A percentile compares a stretch with the other conserved stretches of the same genome.
Conservation (phyloP, 2,329 filamentous ascomycete genomes). For the Pezicula carpinea region DNA sequence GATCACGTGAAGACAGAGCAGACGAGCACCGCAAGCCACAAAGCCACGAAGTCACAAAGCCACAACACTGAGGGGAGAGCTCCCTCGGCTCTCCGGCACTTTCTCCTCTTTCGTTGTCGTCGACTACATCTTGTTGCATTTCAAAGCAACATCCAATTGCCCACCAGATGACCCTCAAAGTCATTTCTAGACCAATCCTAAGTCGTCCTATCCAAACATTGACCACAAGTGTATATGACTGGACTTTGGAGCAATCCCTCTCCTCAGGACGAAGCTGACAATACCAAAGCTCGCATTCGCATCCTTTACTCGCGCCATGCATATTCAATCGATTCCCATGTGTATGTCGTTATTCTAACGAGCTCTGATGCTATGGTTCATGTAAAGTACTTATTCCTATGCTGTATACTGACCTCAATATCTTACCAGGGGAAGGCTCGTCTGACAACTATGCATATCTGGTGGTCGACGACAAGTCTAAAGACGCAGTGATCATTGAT, state of each 20-base stretch:
- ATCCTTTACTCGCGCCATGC: constrained; percentile 50
- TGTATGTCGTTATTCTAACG: constrained; percentile 50
- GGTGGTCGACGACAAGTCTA: constrained; percentile 71
- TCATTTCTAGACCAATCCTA: not conserved
- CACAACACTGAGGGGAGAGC: no score
- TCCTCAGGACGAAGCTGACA: not conserved
- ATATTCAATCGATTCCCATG: constrained; percentile 86
- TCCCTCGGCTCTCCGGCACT: no score
- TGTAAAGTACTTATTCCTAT: not conserved
- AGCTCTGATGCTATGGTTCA: constrained; percentile 7
- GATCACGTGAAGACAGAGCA: no score
- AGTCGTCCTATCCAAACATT: not conserved
- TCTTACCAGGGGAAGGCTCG: constrained; percentile 61
- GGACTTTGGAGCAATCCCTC: not conserved
- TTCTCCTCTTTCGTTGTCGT: no score
- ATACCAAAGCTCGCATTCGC: constrained; percentile 10
- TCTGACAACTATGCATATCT: constrained; percentile 85
- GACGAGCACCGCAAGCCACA: no score
- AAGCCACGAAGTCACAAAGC: no score
- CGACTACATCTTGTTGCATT: not conserved
- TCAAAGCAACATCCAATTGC: not conserved
- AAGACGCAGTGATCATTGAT: constrained; percentile 75
- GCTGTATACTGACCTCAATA: constrained; percentile 8
- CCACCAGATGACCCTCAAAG: not conserved
- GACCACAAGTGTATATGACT: not conserved